These are phyloP conservation scores for Gossypium turneri DNA, from an alignment of 345 rosid species.

Conservation along the genomic window DNA sequence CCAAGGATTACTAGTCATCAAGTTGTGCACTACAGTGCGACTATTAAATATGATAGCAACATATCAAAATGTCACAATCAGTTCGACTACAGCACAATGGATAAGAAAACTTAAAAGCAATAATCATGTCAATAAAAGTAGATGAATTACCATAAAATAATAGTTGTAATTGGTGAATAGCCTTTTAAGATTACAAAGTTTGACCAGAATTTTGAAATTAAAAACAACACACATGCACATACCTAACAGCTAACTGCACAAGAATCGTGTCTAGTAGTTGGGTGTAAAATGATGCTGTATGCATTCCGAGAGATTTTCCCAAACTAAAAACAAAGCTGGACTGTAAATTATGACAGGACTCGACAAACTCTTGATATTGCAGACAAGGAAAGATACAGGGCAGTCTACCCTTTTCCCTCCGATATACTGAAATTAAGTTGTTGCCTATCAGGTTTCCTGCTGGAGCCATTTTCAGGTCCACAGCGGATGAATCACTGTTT, in stretches of 20 bases:
- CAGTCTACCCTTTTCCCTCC: not conserved
- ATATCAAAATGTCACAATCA: not conserved
- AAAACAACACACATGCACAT: not conserved
- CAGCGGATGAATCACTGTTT: not conserved
- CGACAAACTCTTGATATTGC: not conserved
- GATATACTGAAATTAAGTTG: not conserved
- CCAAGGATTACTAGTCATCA: not conserved
- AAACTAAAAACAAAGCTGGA: not conserved
- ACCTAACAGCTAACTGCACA: not conserved
- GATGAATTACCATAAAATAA: not conserved
- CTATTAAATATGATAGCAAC: not conserved
- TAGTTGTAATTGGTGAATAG: not conserved
- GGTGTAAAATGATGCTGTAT: slow-evolving; percentile 1
- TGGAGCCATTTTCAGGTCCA: slow-evolving; percentile 2
- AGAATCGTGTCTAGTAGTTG: not conserved
- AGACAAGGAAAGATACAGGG: not conserved
- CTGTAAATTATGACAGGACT: not conserved
- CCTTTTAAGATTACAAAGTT: not conserved
- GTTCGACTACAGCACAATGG: not conserved
- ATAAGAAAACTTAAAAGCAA: not conserved
- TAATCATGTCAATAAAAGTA: not conserved
- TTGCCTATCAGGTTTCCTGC: not conserved
- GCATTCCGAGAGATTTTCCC: not conserved
- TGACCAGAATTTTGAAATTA: not conserved
- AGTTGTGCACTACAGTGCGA: not conserved